Evolutionary conservation across 192 early-diverging fungal genomes (phyloP).

Genomic region (Coemansia erecta): DNA sequence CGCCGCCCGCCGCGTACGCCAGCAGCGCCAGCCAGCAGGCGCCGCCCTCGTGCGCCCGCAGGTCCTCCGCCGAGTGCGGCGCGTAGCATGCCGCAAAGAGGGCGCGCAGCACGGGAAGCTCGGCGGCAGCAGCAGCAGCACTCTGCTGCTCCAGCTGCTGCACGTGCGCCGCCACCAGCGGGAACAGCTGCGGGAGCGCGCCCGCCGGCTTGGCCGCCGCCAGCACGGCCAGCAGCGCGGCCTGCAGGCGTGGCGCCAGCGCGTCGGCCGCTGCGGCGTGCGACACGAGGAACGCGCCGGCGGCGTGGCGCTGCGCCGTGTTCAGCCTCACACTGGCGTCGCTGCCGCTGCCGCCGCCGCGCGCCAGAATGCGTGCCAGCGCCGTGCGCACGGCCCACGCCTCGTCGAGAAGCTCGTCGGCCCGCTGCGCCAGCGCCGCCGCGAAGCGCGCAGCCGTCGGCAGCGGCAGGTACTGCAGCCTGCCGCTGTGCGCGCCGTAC

Average conservation of each 20-base stretch:
- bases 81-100: slow-evolving; percentile 30
- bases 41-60: slow-evolving; percentile 1
- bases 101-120: slow-evolving; percentile 27
- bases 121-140: slow-evolving; percentile 11
- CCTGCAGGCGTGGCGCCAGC: slow-evolving; percentile 42
- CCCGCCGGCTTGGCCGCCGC: slow-evolving; percentile 6
- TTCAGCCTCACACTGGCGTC: slow-evolving; percentile 18
- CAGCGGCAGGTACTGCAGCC: slow-evolving; percentile 59
- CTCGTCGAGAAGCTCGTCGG: slow-evolving; percentile 20
- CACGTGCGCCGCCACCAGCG: slow-evolving; percentile 19
- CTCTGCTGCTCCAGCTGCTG: slow-evolving; percentile 1
- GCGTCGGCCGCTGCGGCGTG: slow-evolving; percentile 53
- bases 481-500: slow-evolving; percentile 52
- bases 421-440: slow-evolving; percentile 30
- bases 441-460: slow-evolving; percentile 54
- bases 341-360: slow-evolving; percentile 5
- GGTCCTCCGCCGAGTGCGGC: slow-evolving; percentile 9
- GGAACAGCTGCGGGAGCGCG: slow-evolving; percentile 31
- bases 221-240: slow-evolving; percentile 20
- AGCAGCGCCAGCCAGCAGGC: slow-evolving; percentile 27
- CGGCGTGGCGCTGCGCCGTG: slow-evolving; percentile 37
- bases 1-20: slow-evolving; percentile 17
- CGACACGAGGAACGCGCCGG: slow-evolving; percentile 56
- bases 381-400: slow-evolving; percentile 37
- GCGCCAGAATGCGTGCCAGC: slow-evolving; percentile 40